These are phyloP conservation scores for Leccinum broughii DNA, from an alignment of 768 basidiomycete genomes.

Conservation along the genomic window DNA sequence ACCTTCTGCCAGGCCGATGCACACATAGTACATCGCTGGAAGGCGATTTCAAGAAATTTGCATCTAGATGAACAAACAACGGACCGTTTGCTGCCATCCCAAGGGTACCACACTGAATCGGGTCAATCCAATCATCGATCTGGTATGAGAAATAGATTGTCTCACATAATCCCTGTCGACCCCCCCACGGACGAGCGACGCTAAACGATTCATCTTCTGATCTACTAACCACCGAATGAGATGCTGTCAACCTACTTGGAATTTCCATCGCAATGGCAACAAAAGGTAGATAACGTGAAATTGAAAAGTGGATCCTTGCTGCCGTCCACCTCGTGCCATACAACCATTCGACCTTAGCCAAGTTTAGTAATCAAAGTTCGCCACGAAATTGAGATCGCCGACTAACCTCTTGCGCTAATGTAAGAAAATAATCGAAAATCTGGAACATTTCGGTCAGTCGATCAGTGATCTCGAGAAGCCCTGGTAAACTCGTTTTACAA, in stretches of 20 bases:
- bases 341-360: conserved; percentile 20
- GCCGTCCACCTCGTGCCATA: conserved; percentile 19
- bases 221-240: background rate
- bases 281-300: conserved; percentile 25
- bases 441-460: background rate
- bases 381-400: background rate
- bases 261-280: conserved; percentile 16
- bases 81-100: conserved; percentile 12
- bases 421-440: conserved; percentile 21
- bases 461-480: background rate
- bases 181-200: conserved; percentile 4
- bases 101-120: conserved; percentile 13
- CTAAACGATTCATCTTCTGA: background rate
- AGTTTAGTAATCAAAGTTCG: background rate
- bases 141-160: background rate
- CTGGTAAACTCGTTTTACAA: background rate
- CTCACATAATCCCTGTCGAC: conserved; percentile 10
- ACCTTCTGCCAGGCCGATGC: conserved; percentile 18
- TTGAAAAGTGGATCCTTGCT: conserved; percentile 19
- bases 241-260: conserved; percentile 3
- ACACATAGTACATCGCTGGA: conserved; percentile 17
- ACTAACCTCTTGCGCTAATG: conserved; percentile 14
- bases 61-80: background rate
- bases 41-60: background rate
- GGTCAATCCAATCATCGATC: background rate